Evolutionary conservation across 257 asterid genomes (phyloP), one percentile per base, ranked within the genome.

Genomic region (Verbena officinalis): DNA sequence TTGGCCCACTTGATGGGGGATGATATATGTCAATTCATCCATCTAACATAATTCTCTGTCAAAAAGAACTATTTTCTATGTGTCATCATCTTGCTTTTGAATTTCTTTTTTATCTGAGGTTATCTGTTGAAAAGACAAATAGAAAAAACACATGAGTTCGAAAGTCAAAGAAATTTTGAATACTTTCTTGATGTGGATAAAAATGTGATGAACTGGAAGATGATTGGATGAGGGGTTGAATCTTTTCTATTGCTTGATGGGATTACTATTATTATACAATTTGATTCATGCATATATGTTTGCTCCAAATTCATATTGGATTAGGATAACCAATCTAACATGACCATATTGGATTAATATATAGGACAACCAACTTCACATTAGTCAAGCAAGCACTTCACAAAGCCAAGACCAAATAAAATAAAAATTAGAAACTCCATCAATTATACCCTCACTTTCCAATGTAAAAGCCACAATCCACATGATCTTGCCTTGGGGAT

Each of bases 401-500:
- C 11, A 66, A 53, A 24, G 10, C 61, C 45, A 46, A 63, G 61
- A 58, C 43, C 65, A 61, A 59, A 62, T 30, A 40, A 55, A 36
- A 36, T 4, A 36, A 36, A 3, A 1, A 36, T 2, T 1, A 36
- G 40, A 31, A 57, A 59, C 51, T 62, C 57, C 30, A 62, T 66
- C 68, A 58, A 45, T 71, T 27, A 27, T 5, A 27, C 33, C 72
- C 43, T 54, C 73, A 71, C 80, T 49, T 73, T 70, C 69, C 84
- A 73, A 67, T 69, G 75, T n/a, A 75, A 74, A 36, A 71, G 51
- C 82, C 75, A 82, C 71, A 73, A 65, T 70, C 80, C 84, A 82
- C 77, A 82, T 75, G 80, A 65, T 71, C 78, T 77, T 90, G 83
- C 80, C n/a, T 82, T 80, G 69, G 81, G 79, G 84, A 74, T 80